phyloP scores from a whole-genome alignment of 1,284 basidiomycete genomes.

The Ustilago loliicola region DNA sequence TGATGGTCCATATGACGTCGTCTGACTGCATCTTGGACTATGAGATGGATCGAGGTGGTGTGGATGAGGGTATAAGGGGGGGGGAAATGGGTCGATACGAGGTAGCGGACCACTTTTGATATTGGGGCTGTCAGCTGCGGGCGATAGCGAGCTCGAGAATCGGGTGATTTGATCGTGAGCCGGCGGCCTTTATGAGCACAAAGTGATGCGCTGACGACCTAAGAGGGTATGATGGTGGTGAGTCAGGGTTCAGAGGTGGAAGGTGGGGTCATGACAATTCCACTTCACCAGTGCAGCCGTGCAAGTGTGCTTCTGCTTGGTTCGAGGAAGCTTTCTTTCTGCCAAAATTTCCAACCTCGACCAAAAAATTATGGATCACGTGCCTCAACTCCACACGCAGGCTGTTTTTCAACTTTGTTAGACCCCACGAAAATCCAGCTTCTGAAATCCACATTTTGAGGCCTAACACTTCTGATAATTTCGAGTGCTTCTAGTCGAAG shows the following conservation, averaged over 20 bases:
- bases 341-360: slow-evolving; percentile 16
- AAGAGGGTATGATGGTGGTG: too few relatives aligned
- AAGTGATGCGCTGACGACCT: too few relatives aligned
- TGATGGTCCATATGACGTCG: slow-evolving; percentile 69
- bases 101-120: too few relatives aligned
- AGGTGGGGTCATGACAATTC: too few relatives aligned
- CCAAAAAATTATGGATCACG: slow-evolving; percentile 23
- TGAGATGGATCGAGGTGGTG: not conserved
- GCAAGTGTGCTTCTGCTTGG: not conserved
- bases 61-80: not conserved
- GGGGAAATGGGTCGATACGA: not conserved
- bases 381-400: slow-evolving; percentile 1
- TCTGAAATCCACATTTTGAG: too few relatives aligned
- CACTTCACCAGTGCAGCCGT: too few relatives aligned
- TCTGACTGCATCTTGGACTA: slow-evolving; percentile 70
- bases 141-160: too few relatives aligned
- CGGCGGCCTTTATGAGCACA: too few relatives aligned
- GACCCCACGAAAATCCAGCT: not conserved
- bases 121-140: too few relatives aligned
- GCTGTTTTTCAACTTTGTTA: not conserved
- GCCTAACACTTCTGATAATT: too few relatives aligned
- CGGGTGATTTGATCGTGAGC: too few relatives aligned
- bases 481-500: too few relatives aligned
- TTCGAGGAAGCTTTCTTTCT: not conserved
- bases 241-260: not conserved